Evolutionary conservation across 176 grass and related monocot species (phyloP), one percentile per base, ranked within the genome.

Genomic region (Dactylis glomerata): DNA sequence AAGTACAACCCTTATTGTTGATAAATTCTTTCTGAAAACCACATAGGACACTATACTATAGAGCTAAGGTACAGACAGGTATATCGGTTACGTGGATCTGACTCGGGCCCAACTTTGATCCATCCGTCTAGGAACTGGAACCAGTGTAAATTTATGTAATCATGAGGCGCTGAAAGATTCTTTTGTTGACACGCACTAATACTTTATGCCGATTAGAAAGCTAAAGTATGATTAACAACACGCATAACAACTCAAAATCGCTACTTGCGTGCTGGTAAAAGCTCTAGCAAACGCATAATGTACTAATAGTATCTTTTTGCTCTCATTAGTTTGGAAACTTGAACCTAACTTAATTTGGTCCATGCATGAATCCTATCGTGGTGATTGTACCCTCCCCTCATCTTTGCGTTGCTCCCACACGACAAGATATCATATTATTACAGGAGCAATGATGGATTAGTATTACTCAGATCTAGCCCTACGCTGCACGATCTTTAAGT

Each of bases 21-120:
- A 52, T 52, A 32, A 56, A 36, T 76, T 69, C 28, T 61, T 81
- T 50, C 70, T 32, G 59, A 81, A 30, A 76, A 67, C 66, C 44
- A 79, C 14, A 64, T 69, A 61, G 33, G 66, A 79, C 68, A 58
- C 30, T 44, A 49, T 80, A 59, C 87, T 17, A 70, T 57, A 5
- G 31, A 45, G 19, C 41, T 64, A 46, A 28, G 27, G 37, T 38
- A 38, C 36, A 67, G 10, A 75, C 76, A 28, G 76, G 31, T 68
- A 69, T 23, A 63, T 33, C 24, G 9, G 28, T 19, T 64, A 33
- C 61, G 75, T 83, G 88, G 75, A 83, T 90, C 84, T 77, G 84
- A 87, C 80, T 90, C 80, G 28, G 74, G 79, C 75, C 38, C 84
- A 74, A 90, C 83, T 83, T 64, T 68, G 27, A 73, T 68, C 83